Evolutionary conservation across 495 filamentous ascomycete genomes (phyloP).

Genomic region (Penicillium tannophilum): DNA sequence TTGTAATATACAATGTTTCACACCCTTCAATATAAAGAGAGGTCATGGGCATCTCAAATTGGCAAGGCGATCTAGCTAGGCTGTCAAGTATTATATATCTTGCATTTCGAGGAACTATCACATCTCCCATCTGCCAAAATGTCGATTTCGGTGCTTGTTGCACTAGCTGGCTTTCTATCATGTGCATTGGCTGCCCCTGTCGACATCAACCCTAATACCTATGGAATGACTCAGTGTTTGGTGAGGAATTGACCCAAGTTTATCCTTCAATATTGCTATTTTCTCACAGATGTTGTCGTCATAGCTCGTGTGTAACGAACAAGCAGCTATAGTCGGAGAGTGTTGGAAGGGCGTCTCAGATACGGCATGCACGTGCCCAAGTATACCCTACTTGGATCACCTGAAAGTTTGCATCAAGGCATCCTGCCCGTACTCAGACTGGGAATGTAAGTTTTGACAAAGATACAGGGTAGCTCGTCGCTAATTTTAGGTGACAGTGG

Average conservation of each 20-base stretch:
- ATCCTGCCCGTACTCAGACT: conserved; percentile 1
- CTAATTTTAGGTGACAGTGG: background rate
- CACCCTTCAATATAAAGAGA: background rate
- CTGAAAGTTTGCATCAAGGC: conserved; percentile 3
- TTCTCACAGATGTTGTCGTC: background rate
- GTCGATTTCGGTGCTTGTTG: background rate
- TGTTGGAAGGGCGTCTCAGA: background rate
- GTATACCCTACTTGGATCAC: background rate
- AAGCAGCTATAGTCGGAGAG: background rate
- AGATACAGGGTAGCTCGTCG: background rate
- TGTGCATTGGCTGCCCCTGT: background rate
- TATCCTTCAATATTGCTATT: background rate
- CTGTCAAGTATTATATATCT: background rate
- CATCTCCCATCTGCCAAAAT: background rate
- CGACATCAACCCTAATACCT: background rate
- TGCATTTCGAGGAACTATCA: background rate
- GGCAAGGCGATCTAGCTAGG: background rate
- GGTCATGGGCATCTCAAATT: background rate
- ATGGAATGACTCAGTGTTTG: conserved; percentile 6
- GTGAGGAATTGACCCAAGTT: background rate
- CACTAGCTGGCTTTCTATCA: background rate
- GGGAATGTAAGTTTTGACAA: conserved; percentile 1
- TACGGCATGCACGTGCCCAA: conserved; percentile 9
- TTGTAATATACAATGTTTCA: background rate
- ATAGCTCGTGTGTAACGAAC: conserved; percentile 8